Evolutionary conservation across 2,329 filamentous ascomycete genomes (phyloP).

Genomic region (Alternaria sp.): DNA sequence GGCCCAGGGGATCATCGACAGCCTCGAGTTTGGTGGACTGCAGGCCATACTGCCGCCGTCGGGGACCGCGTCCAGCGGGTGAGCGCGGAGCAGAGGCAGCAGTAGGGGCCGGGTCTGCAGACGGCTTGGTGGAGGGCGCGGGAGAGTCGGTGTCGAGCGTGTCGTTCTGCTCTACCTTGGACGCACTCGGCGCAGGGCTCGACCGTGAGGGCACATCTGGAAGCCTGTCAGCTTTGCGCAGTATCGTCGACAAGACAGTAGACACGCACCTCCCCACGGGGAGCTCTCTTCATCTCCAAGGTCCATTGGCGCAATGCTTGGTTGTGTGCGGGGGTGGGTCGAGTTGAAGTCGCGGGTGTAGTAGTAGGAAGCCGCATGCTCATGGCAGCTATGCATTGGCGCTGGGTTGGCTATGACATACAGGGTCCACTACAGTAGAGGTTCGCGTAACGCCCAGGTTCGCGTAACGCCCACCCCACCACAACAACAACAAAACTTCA

Average conservation of each 20-base stretch:
- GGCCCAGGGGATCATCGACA: slow-evolving; percentile 78
- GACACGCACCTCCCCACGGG: slow-evolving; percentile 53
- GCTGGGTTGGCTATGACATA: slow-evolving; percentile 5
- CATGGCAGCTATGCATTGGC: slow-evolving; percentile 4
- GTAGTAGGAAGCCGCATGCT: neutral
- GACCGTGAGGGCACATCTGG: slow-evolving; percentile 59
- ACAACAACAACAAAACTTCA: no score
- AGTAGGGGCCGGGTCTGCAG: slow-evolving; percentile 43
- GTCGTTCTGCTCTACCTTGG: slow-evolving; percentile 50
- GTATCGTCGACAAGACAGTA: neutral
- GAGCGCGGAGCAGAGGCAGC: slow-evolving; percentile 57
- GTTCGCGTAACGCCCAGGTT: no score
- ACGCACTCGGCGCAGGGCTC: slow-evolving; percentile 52
- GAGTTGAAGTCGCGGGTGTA: slow-evolving; percentile 14
- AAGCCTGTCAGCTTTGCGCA: slow-evolving; percentile 25
- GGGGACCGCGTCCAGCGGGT: slow-evolving; percentile 59
- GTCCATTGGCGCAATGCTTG: slow-evolving; percentile 47
- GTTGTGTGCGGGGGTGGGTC: slow-evolving; percentile 20
- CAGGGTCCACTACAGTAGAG: slow-evolving; percentile 6
- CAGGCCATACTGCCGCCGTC: slow-evolving; percentile 70
- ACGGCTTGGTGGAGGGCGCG: slow-evolving; percentile 27
- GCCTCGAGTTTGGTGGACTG: slow-evolving; percentile 82
- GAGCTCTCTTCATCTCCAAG: slow-evolving; percentile 54
- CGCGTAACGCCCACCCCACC: no score
- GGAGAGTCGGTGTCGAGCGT: slow-evolving; percentile 40